Evolutionary conservation across 495 filamentous ascomycete genomes (phyloP), one percentile per base, ranked within the genome.

Genomic region (Articulospora tetracladia): DNA sequence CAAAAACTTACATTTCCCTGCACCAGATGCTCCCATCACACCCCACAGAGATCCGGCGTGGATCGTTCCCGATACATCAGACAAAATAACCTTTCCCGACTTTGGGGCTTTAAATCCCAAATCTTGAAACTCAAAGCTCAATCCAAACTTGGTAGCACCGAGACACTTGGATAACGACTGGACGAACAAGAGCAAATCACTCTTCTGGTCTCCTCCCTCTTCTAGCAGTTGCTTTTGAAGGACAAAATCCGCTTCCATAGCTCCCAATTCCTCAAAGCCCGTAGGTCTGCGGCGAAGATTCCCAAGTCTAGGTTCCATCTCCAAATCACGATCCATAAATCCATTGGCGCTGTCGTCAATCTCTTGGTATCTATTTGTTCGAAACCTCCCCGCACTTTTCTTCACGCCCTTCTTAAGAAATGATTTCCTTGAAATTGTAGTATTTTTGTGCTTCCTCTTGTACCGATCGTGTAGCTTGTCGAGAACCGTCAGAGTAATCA

Each of bases 1-100:
- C 3, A 86, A 68, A 52, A 84, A 75, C 25, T 79, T 85, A 44
- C 84, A 87, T 72, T 88, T 89, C 53, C 87, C 87, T 47, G 86
- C 84, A 34, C 85, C 87, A 54, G 80, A 84, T 49, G 79, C 82
- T 49, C 81, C 87, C 79, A 89, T 90, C 52, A 86, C 59, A 46
- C 63, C 63, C 58, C 58, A 61, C 23, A 65, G 50, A 2, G 58
- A 61, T 10, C 82, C 82, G 0, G 70, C 69, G 2, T 76, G 70
- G 63, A 83, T 82, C 3, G 72, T 73, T 13, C 79, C 81, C 0
- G 79, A 77, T 1, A 84, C 74, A 19, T 76, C 73, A 22, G 76
- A 71, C 7, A 83, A 64, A 47, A 83, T 76, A 17, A 74, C 75
- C 53, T 76, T 75, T 1, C 55, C 56, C 1, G 60, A 65, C 39